Evolutionary conservation across 106 monocot genomes (phyloP), one percentile per base, ranked within the genome.

Genomic region (Amphibolis antarctica): DNA sequence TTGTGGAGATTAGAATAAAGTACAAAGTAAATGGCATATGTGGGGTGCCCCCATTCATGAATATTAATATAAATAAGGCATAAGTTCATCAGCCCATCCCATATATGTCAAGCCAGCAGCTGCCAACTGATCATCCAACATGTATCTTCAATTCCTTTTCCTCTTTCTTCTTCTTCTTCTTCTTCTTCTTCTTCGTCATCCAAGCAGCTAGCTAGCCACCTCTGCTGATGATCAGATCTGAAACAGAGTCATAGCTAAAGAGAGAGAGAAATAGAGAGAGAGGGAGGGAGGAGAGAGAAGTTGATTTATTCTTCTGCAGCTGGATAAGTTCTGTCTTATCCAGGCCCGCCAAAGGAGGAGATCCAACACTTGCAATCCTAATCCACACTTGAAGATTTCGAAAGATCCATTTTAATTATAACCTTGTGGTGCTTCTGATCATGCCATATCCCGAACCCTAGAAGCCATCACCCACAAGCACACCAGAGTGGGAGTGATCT

Each of bases 271-370:
- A 2, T 11, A 29, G 58, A 55, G 57, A 30, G 29, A 57, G 18
- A 57, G 26, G 29, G 21, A 29, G 55, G 10, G 18, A 49, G 0
- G 5, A 10, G 11, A 53, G 24, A 53, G 12, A 13, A 58, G 30
- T 58, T 58, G 28, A 58, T 58, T n/a, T 29, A 17, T 58, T 18
- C 29, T 58, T 19, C 18, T 31, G 58, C n/a, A n/a, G n/a, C n/a
- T 14, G 15, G 58, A 58, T 58, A 58, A 31, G 58, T 28, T 58
- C 58, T 14, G 13, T 15, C 27, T 30, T 58, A n/a, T n/a, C n/a
- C 28, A 58, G 28, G 14, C 58, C 62, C 62, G 62, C 44, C 19
- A 62, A 62, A 62, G 10, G 20, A 62, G 62, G 62, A 62, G 62
- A 62, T 62, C 62, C 62, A 62, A 62, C n/a, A n/a, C 21, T 44